phyloP scores from a whole-genome alignment of 257 asterid genomes.

The Jaltomata sinuosa region DNA sequence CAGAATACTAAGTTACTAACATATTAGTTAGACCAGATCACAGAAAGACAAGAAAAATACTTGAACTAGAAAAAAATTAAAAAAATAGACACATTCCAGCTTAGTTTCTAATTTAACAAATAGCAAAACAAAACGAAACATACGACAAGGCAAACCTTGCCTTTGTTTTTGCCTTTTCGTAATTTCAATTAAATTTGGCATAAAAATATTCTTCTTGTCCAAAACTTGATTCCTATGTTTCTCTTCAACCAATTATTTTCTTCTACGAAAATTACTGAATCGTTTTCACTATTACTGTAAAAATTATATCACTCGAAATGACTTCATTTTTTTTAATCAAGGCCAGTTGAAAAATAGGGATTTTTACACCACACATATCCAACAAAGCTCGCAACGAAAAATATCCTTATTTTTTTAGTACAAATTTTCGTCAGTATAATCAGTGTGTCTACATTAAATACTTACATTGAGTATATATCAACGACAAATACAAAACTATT shows the following conservation, averaged over 20 bases:
- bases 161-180: not conserved
- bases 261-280: not conserved
- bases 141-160: not conserved
- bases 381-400: not conserved
- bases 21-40: not conserved
- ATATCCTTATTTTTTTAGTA: not conserved
- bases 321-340: no score
- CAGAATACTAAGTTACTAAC: not conserved
- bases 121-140: not conserved
- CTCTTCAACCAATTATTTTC: not conserved
- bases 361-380: not conserved
- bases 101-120: not conserved
- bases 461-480: not conserved
- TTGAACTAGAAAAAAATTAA: not conserved
- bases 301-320: no score
- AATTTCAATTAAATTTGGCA: not conserved
- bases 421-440: not conserved
- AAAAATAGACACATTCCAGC: not conserved
- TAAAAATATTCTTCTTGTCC: not conserved
- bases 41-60: not conserved
- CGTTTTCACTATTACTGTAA: not conserved
- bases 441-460: no score
- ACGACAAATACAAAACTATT: not conserved
- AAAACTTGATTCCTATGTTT: not conserved
- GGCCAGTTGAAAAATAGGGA: no score